Conservation (phyloP, 768 basidiomycete species). For the Hortiboletus flavorubellus region DNA sequence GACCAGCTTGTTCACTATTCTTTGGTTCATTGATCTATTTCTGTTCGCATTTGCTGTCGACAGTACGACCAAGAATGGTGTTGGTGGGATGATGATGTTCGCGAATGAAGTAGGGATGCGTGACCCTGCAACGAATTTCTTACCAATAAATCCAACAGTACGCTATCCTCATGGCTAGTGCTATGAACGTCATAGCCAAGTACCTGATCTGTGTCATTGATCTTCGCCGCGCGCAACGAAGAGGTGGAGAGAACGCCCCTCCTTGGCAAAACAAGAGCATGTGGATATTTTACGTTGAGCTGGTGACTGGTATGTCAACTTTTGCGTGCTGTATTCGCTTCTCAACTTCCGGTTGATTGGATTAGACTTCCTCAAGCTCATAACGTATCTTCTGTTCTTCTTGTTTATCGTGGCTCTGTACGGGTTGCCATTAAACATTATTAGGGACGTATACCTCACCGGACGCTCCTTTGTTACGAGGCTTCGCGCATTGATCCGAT, state of each 20-base stretch:
- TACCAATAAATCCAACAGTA: conserved; percentile 52
- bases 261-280: conserved; percentile 99
- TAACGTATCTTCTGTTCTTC: conserved; percentile 93
- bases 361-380: conserved; percentile 88
- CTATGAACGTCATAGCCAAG: conserved; percentile 74
- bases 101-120: conserved; percentile 74
- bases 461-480: conserved; percentile 88
- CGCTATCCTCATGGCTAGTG: conserved; percentile 80
- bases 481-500: conserved; percentile 84
- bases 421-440: conserved; percentile 92
- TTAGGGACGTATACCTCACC: conserved; percentile 96
- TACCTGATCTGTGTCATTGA: conserved; percentile 83
- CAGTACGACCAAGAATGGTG: conserved; percentile 71
- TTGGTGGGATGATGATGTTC: conserved; percentile 92
- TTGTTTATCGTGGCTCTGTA: conserved; percentile 90
- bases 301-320: conserved; percentile 69
- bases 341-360: conserved; percentile 6
- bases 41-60: conserved; percentile 82
- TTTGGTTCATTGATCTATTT: conserved; percentile 70
- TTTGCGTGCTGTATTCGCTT: neutral
- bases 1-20: conserved; percentile 63
- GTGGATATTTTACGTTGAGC: conserved; percentile 93
- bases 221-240: conserved; percentile 67
- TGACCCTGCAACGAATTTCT: neutral
- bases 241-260: conserved; percentile 82